Conservation (phyloP, 345 rosid species). For the Gossypium australe region DNA sequence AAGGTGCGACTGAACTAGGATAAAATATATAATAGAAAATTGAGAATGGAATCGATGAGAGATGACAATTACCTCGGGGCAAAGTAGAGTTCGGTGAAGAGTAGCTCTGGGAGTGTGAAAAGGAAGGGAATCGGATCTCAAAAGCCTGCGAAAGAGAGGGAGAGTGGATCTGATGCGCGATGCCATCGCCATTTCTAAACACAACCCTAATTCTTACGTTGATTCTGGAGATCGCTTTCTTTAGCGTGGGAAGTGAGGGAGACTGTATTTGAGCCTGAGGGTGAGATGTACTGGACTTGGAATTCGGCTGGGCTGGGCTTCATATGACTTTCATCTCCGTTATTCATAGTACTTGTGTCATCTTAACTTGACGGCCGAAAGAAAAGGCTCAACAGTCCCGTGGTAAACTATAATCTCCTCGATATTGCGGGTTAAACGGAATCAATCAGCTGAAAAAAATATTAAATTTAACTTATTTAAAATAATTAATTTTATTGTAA, state of each 20-base stretch:
- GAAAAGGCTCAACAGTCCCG: too few relatives aligned
- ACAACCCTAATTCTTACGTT: constrained; percentile 36
- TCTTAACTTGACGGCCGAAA: too few relatives aligned
- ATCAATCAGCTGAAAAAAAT: too few relatives aligned
- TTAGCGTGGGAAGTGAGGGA: neutral
- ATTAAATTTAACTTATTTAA: too few relatives aligned
- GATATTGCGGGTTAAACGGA: too few relatives aligned
- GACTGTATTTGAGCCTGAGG: too few relatives aligned
- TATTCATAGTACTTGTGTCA: too few relatives aligned
- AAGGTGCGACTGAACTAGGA: neutral
- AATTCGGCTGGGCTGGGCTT: too few relatives aligned
- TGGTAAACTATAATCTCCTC: too few relatives aligned
- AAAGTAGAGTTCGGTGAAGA: constrained; percentile 32
- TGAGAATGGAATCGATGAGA: neutral
- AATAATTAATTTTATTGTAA: too few relatives aligned
- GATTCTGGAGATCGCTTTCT: neutral
- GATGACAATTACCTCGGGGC: constrained; percentile 45
- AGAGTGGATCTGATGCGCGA: constrained; percentile 68
- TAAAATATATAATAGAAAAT: neutral
- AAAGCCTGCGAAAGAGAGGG: constrained; percentile 40
- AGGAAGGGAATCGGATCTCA: constrained; percentile 38
- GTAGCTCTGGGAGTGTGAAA: constrained; percentile 31
- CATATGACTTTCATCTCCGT: too few relatives aligned
- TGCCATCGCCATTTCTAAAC: constrained; percentile 44
- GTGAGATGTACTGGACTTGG: too few relatives aligned